Evolutionary conservation across 352 stramenopile genomes (phyloP).

Genomic region (Phytophthora sojae): DNA sequence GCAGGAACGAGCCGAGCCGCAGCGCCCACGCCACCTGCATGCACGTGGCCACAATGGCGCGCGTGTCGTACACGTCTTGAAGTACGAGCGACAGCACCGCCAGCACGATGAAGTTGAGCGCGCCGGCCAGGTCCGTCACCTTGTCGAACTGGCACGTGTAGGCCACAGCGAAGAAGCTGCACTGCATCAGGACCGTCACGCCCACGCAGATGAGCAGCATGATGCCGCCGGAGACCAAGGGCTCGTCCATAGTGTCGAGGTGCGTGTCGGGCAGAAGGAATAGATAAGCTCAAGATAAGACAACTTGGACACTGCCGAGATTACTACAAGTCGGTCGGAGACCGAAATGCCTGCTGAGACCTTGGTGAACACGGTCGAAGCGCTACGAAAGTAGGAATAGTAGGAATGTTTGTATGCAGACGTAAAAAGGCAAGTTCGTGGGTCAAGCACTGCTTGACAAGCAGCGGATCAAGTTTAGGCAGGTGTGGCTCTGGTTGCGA

Average conservation of each 20-base stretch:
- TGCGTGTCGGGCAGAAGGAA: too few species aligned
- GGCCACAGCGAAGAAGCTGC: constrained; percentile 65
- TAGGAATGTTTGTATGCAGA: background rate
- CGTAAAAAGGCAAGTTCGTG: background rate
- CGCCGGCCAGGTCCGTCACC: constrained; percentile 67
- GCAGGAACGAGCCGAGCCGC: constrained; percentile 71
- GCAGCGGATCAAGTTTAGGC: too few species aligned
- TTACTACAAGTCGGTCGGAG: too few species aligned
- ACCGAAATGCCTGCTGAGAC: too few species aligned
- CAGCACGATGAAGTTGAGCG: constrained; percentile 69
- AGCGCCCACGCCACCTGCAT: constrained; percentile 66
- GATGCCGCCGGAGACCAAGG: constrained; percentile 32
- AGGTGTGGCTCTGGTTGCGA: background rate
- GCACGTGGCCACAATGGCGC: constrained; percentile 54
- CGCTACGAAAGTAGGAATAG: background rate
- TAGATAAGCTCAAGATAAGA: too few species aligned
- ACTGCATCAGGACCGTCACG: constrained; percentile 62
- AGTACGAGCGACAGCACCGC: constrained; percentile 58
- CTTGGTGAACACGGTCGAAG: background rate
- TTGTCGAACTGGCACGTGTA: constrained; percentile 75
- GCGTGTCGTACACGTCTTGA: constrained; percentile 52
- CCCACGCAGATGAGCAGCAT: constrained; percentile 61
- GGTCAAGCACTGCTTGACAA: too few species aligned
- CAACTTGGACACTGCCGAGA: too few species aligned
- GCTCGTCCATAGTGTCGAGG: constrained; percentile 25